A percentile compares a stretch with the other conserved stretches of the same genome.
phyloP scores from a whole-genome alignment of 805 yeast species.

The Torulaspora delbrueckii region DNA sequence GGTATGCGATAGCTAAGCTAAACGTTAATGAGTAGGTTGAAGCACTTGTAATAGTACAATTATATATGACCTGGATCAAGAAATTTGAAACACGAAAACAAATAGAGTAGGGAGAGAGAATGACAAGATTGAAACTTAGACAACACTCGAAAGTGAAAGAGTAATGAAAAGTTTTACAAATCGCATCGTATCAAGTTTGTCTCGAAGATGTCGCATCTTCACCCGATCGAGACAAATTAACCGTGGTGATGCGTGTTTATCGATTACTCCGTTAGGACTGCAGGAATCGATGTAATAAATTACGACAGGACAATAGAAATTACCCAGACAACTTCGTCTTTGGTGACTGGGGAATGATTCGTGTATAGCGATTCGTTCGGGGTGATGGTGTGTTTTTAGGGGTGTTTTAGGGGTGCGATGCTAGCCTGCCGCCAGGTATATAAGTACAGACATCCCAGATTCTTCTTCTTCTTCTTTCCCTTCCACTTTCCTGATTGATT shows the following conservation, averaged over 20 bases:
- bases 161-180: not conserved
- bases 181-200: not conserved
- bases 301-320: no score
- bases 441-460: no score
- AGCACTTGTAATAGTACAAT: no score
- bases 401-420: no score
- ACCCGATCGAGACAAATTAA: not conserved
- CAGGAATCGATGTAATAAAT: no score
- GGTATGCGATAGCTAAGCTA: slow-evolving; percentile 1
- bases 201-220: not conserved
- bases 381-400: no score
- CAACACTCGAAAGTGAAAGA: not conserved
- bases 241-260: not conserved
- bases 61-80: not conserved
- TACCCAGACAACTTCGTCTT: no score
- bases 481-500: no score
- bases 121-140: not conserved
- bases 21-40: not conserved
- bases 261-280: not conserved
- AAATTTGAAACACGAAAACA: slow-evolving; percentile 1
- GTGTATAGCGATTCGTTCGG: no score
- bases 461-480: no score
- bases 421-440: no score
- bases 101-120: not conserved
- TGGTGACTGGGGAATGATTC: no score